Conservation (phyloP, 257 asterid species). For the Fraxinus excelsior region DNA sequence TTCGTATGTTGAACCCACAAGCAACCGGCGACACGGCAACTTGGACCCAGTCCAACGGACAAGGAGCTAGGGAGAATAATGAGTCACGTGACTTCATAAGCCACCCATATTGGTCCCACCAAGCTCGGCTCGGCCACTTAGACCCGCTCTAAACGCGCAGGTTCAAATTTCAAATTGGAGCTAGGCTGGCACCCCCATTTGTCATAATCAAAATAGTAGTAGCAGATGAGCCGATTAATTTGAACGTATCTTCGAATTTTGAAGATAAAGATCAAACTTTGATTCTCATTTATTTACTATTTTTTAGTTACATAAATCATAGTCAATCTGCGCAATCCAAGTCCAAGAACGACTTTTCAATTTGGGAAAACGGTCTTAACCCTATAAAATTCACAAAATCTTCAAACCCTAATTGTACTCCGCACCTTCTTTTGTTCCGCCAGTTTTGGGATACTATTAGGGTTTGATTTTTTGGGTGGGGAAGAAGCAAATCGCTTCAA, state of each 20-base stretch:
- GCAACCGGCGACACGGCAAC: too few species aligned
- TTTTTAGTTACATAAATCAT: background rate
- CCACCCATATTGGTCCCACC: too few species aligned
- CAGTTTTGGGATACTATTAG: background rate
- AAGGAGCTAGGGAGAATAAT: too few species aligned
- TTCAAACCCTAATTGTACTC: background rate
- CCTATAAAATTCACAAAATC: background rate
- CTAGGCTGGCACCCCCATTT: background rate
- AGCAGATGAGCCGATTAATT: too few species aligned
- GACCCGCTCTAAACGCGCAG: too few species aligned
- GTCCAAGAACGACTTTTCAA: background rate
- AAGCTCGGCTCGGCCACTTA: too few species aligned
- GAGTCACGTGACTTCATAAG: too few species aligned
- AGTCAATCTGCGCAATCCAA: background rate
- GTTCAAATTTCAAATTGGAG: too few species aligned
- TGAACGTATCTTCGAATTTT: background rate
- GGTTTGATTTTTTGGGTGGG: background rate
- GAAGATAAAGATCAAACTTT: background rate
- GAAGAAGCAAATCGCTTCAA: background rate
- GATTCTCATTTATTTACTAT: background rate
- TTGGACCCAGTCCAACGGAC: too few species aligned
- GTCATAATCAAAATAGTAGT: too few species aligned
- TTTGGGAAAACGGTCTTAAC: background rate
- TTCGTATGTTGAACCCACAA: too few species aligned
- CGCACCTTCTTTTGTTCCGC: background rate